Evolutionary conservation across 1,139 yeast genomes (phyloP).

Genomic region (Trichomonascaceae sp.): DNA sequence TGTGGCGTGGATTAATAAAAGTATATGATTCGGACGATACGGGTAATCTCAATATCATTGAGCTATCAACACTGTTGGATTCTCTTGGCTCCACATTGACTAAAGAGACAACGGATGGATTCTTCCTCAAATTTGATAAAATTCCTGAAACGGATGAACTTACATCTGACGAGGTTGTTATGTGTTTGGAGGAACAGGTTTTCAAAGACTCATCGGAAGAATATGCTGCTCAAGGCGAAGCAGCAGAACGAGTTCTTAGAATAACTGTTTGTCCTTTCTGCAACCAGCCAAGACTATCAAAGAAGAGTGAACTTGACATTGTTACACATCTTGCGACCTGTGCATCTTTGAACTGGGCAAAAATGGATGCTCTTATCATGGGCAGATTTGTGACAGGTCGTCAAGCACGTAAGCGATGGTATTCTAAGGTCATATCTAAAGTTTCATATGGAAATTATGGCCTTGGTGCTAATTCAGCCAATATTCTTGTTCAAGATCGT

Average conservation of each 20-base stretch:
- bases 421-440: slow-evolving; percentile 71
- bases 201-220: slow-evolving; percentile 23
- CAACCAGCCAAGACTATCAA: slow-evolving; percentile 51
- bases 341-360: slow-evolving; percentile 70
- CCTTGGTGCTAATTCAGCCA: slow-evolving; percentile 87
- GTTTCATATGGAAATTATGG: slow-evolving; percentile 83
- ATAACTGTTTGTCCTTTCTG: slow-evolving; percentile 76
- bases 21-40: slow-evolving; percentile 46
- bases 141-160: slow-evolving; percentile 50
- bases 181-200: slow-evolving; percentile 43
- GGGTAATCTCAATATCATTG: slow-evolving; percentile 46
- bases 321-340: slow-evolving; percentile 86
- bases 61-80: slow-evolving; percentile 53
- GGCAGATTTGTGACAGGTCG: slow-evolving; percentile 73
- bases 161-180: slow-evolving; percentile 51
- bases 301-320: slow-evolving; percentile 57
- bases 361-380: slow-evolving; percentile 57
- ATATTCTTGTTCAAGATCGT: slow-evolving; percentile 88
- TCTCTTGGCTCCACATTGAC: slow-evolving; percentile 55
- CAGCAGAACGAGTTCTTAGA: slow-evolving; percentile 43
- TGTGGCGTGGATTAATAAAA: slow-evolving; percentile 62
- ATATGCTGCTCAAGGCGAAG: slow-evolving; percentile 13
- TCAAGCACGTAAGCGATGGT: slow-evolving; percentile 86
- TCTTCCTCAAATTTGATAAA: slow-evolving; percentile 41
- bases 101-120: slow-evolving; percentile 41